These are phyloP conservation scores for Diaporthe sp. DNA, from an alignment of 2,329 filamentous ascomycete genomes.

Conservation along the genomic window DNA sequence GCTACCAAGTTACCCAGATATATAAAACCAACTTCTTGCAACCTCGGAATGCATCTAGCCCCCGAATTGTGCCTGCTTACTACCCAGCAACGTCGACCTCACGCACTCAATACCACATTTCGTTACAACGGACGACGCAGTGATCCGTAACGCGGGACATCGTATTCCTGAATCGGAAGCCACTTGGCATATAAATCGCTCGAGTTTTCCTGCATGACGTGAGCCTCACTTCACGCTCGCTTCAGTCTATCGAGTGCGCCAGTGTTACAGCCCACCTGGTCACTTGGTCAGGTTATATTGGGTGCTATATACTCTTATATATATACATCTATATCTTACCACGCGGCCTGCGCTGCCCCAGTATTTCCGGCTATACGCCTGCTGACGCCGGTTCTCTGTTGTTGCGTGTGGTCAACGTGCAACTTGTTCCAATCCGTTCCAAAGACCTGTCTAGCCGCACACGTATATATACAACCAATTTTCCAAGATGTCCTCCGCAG, in stretches of 20 bases:
- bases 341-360: not conserved
- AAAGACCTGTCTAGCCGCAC: not conserved
- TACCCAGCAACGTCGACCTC: not conserved
- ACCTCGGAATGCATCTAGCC: not conserved
- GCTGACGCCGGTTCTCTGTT: not conserved
- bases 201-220: not conserved
- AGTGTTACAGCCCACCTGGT: not conserved
- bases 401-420: not conserved
- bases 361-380: not conserved
- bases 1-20: not conserved
- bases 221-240: not conserved
- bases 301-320: not conserved
- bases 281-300: not conserved
- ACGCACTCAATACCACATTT: not conserved
- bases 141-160: not conserved
- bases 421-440: conserved; percentile 3
- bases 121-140: conserved; percentile 11
- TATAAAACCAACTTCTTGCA: conserved; percentile 28
- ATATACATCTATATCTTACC: not conserved
- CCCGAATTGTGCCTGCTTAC: conserved; percentile 15
- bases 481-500: conserved; percentile 38
- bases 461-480: not conserved
- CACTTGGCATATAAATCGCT: not conserved
- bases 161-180: not conserved
- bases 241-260: not conserved